Conservation (phyloP, 2,329 filamentous ascomycete species). For the Davidsoniella eucalypti region DNA sequence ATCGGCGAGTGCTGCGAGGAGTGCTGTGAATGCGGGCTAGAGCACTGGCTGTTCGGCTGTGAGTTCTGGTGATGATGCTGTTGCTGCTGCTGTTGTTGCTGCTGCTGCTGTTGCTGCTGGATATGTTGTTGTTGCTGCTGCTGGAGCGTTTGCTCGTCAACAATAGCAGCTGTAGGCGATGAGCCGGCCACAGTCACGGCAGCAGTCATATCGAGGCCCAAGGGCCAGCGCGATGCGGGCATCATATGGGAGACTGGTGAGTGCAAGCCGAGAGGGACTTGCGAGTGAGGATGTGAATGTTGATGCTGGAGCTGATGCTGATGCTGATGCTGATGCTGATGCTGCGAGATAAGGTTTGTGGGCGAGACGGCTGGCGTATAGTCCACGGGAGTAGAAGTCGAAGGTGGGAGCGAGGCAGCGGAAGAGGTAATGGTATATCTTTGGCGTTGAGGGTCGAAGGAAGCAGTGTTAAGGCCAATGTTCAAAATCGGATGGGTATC, state of each 20-base stretch:
- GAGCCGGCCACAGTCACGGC: constrained; percentile 26
- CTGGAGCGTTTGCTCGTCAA: constrained; percentile 9
- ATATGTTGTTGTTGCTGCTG: constrained; percentile 25
- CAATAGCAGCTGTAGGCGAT: constrained; percentile 34
- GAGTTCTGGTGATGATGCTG: constrained; percentile 20
- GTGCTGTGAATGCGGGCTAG: constrained; percentile 33
- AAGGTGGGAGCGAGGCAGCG: not conserved
- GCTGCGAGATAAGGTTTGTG: constrained; percentile 1
- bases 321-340: constrained; percentile 6
- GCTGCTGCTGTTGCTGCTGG: constrained; percentile 8
- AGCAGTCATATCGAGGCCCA: constrained; percentile 36
- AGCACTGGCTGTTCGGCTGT: constrained; percentile 26
- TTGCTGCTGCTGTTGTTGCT: constrained; percentile 21
- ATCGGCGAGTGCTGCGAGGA: constrained; percentile 35
- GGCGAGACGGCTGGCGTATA: constrained; percentile 15
- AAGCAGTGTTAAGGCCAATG: constrained; percentile 4
- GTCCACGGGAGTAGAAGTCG: constrained; percentile 4
- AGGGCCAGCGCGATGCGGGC: constrained; percentile 29
- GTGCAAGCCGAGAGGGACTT: constrained; percentile 9
- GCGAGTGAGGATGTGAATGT: constrained; percentile 17
- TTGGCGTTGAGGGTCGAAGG: constrained; percentile 15
- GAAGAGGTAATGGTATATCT: constrained; percentile 17
- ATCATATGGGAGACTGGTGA: constrained; percentile 15
- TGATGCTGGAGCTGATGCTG: constrained; percentile 14
- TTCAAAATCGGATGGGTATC: constrained; percentile 9